Percentiles rank a stretch among this genome's conserved stretches.
These are phyloP conservation scores for Fusarium buxicola DNA, from an alignment of 2,329 filamentous ascomycete species.

Conservation along the genomic window DNA sequence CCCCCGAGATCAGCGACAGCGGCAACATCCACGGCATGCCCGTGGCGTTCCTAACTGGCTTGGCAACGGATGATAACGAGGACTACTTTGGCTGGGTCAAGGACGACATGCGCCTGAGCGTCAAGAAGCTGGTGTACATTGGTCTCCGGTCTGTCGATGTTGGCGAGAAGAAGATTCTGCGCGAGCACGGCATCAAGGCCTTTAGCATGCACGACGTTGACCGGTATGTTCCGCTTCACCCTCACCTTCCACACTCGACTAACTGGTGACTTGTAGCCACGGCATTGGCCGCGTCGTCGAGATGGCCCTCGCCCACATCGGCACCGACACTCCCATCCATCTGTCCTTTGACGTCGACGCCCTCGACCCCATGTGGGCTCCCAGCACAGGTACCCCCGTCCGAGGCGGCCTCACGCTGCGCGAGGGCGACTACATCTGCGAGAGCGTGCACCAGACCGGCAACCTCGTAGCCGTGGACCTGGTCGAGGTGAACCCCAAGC, in stretches of 20 bases:
- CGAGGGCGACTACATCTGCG: slow-evolving; percentile 97
- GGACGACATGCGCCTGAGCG: slow-evolving; percentile 75
- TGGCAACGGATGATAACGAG: slow-evolving; percentile 79
- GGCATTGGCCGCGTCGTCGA: slow-evolving; percentile 97
- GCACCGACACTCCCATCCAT: slow-evolving; percentile 94
- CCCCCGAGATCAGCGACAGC: slow-evolving; percentile 86
- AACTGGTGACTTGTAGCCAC: slow-evolving; percentile 63
- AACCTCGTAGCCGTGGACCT: slow-evolving; percentile 83
- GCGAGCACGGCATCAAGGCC: slow-evolving; percentile 90
- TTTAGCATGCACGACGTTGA: slow-evolving; percentile 99
- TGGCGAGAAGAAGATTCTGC: slow-evolving; percentile 92
- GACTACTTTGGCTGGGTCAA: slow-evolving; percentile 92
- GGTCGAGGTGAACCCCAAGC: slow-evolving; percentile 82
- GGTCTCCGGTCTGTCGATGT: slow-evolving; percentile 91
- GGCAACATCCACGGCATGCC: slow-evolving; percentile 99
- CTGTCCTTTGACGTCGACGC: slow-evolving; percentile 98
- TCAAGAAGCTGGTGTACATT: slow-evolving; percentile 95
- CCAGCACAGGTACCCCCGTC: slow-evolving; percentile 94
- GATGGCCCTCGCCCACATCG: slow-evolving; percentile 97
- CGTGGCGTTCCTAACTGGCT: slow-evolving; percentile 87
- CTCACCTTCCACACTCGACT: not conserved
- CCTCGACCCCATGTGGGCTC: slow-evolving; percentile 94
- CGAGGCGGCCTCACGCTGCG: slow-evolving; percentile 91
- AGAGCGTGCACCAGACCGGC: slow-evolving; percentile 83
- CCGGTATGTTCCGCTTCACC: slow-evolving; percentile 63